phyloP scores from a whole-genome alignment of 1,139 yeast species.

The Nakaseomyces nivariensis region DNA sequence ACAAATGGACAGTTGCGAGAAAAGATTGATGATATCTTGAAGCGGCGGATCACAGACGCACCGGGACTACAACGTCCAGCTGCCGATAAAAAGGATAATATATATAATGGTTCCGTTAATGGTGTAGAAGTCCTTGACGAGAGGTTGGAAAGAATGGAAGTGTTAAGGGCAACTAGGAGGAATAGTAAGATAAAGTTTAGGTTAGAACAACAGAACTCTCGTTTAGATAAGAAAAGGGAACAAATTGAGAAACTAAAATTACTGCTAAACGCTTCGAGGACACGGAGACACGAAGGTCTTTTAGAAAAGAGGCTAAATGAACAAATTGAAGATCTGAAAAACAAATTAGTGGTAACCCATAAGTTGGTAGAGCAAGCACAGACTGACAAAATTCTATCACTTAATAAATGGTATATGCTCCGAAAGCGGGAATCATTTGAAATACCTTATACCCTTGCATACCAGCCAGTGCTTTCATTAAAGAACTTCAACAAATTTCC shows the following conservation, averaged over 20 bases:
- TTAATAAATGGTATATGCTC: constrained; percentile 18
- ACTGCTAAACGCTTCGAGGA: constrained; percentile 4
- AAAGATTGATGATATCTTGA: constrained; percentile 16
- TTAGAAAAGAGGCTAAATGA: constrained; percentile 1
- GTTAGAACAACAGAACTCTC: constrained; percentile 8
- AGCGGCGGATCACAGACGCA: not conserved
- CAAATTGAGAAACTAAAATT: constrained; percentile 6
- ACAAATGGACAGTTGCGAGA: constrained; percentile 10
- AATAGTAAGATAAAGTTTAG: constrained; percentile 13
- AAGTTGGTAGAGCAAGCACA: constrained; percentile 9
- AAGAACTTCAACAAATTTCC: constrained; percentile 16
- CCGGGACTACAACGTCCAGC: no score
- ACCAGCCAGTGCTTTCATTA: constrained; percentile 20
- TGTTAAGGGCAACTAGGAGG: constrained; percentile 13
- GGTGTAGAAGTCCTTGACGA: constrained; percentile 13
- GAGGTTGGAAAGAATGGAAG: constrained; percentile 15
- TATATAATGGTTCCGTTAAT: not conserved
- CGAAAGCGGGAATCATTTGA: constrained; percentile 15
- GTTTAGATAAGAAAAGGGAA: constrained; percentile 11
- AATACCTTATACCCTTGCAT: constrained; percentile 19
- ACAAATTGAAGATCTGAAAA: not conserved
- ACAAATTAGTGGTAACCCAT: constrained; percentile 9
- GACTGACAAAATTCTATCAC: constrained; percentile 9
- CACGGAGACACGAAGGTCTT: constrained; percentile 1
- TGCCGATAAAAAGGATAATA: not conserved